Base-by-base conservation (phyloP, 495 filamentous ascomycete species). In the Hyaloscypha hepaticicola region DNA sequence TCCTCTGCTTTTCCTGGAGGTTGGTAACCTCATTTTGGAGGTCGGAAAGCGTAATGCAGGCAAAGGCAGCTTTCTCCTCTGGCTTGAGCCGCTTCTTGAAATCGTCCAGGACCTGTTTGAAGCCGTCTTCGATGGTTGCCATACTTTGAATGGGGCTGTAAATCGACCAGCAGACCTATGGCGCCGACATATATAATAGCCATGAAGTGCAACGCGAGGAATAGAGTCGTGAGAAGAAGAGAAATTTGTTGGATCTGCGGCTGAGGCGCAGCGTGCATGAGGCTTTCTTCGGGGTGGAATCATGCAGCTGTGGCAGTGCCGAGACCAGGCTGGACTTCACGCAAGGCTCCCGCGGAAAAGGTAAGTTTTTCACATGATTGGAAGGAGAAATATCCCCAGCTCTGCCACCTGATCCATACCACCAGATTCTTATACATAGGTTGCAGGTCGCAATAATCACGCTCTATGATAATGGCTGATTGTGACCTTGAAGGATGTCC, bases 1-100 rank as follows among this genome's bases (percentile, higher is more conserved):
- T 38, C 14, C 69, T 71, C 58, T 80, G 76, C 41, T 76, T 67
- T 0, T 66, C 64, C 55, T 80, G 75, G 29, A 80, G 77, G 7
- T 68, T 56, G 0, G 65, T 26, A 11, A 78, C 73, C 25, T 58
- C 52, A 24, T 29, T 22, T 25, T 60, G 57, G 16, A 66, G 19
- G 48, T 66, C 57, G 19, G 21, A 28, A 16, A 69, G 21, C 55
- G 62, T 55, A 29, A 56, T 34, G 5, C 69, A 38, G 56, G 56
- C 26, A 49, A 69, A 66, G 38, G 51, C 22, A 21, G 57, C 48
- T 34, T 21, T 6, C 58, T 71, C 62, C 49, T 69, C 64, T 33
- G 34, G 21, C 29, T 22, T 63, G 19, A 65, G 68, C 22, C 33
- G 53, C 33, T 25, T 50, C 34, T 56, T 38, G 57, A 58, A 68